Base-by-base conservation (phyloP, 352 stramenopile species). In the Pythium grandisporangium region DNA sequence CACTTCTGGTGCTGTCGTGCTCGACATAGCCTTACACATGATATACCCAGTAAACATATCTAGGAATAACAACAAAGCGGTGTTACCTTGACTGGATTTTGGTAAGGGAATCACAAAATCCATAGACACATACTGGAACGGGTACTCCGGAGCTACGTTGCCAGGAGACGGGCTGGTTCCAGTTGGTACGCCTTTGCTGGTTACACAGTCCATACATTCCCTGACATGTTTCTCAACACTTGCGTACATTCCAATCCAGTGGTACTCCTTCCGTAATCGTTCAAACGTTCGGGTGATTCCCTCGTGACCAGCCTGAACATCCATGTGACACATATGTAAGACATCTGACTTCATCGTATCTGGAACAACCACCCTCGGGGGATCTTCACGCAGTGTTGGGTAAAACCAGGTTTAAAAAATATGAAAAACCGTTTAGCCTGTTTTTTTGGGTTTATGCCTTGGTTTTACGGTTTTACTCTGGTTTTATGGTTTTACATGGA, bases 41-140 rank as follows among this genome's bases (percentile, higher is more conserved):
- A 52, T 24, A n/a, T 35, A 51, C 4, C 45, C 52, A 8, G 24
- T 39, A 22, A 59, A 59, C 39, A 45, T 42, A 24, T 36, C 16
- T 10, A 49, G 36, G 36, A 61, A 61, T 0, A 61, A 13, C 13
- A 55, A 39, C 6, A 61, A 19, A 2, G 36, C 16, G 6, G 42
- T 55, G 26, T 52, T 61, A 2, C 46, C 52, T 10, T 52, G 37
- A 0, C 26, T 13, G 3, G 52, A 52, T 13, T 10, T 16, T 17
- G 52, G 46, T 13, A 61, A 14, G 14, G 39, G 45, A 4, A 35
- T 27, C 16, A 52, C 52, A 22, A 55, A 61, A 21, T 61, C 42
- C 52, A 55, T 61, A 14, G 52, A 55, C 5, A 61, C 20, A 3
- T 55, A 35, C 11, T 61, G 41, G 22, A 58, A 48, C 10, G 51